A percentile compares a stretch with the other conserved stretches of the same genome.
phyloP scores from a whole-genome alignment of 2,329 filamentous ascomycete genomes.

The Fusarium transvaalense region DNA sequence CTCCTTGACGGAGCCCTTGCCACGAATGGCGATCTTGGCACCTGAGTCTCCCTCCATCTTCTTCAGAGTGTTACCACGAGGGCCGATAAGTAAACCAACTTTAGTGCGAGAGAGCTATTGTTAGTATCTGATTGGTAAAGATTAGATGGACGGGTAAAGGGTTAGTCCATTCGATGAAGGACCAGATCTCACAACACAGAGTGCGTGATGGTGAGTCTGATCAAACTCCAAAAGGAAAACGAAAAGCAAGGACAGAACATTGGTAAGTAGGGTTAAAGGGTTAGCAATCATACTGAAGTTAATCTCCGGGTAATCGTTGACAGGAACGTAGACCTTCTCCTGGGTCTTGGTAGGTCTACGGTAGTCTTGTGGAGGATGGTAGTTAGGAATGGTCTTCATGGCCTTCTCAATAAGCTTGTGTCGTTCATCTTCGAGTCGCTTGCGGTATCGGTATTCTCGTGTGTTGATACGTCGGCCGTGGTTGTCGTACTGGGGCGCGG shows the following conservation, averaged over 20 bases:
- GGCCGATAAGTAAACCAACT: conserved; percentile 99
- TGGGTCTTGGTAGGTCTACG: conserved; percentile 99
- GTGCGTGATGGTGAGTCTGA: conserved; percentile 55
- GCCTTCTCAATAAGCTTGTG: conserved; percentile 99
- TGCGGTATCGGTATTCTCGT: conserved; percentile 97
- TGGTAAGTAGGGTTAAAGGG: conserved; percentile 84
- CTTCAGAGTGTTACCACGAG: conserved; percentile 99
- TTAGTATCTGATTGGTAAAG: conserved; percentile 75
- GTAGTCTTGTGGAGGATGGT: conserved; percentile 98
- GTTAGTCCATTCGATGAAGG: conserved; percentile 52
- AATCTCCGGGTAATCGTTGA: conserved; percentile 99
- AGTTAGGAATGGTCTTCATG: conserved; percentile 99
- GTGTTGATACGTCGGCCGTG: conserved; percentile 99
- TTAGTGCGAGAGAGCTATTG: conserved; percentile 87
- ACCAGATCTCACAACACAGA: conserved; percentile 51
- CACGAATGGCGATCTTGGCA: conserved; percentile 98
- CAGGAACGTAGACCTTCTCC: conserved; percentile 99
- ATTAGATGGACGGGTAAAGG: conserved; percentile 52
- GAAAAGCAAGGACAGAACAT: conserved; percentile 52
- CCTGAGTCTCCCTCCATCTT: conserved; percentile 99
- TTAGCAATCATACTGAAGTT: conserved; percentile 99
- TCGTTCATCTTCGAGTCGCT: conserved; percentile 97
- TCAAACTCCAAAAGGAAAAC: conserved; percentile 60
- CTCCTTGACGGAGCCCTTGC: conserved; percentile 99
- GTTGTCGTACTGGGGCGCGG: conserved; percentile 97